Evolutionary conservation across 2,329 filamentous ascomycete genomes (phyloP).

Genomic region (Pseudovirgaria hyperparasitica): DNA sequence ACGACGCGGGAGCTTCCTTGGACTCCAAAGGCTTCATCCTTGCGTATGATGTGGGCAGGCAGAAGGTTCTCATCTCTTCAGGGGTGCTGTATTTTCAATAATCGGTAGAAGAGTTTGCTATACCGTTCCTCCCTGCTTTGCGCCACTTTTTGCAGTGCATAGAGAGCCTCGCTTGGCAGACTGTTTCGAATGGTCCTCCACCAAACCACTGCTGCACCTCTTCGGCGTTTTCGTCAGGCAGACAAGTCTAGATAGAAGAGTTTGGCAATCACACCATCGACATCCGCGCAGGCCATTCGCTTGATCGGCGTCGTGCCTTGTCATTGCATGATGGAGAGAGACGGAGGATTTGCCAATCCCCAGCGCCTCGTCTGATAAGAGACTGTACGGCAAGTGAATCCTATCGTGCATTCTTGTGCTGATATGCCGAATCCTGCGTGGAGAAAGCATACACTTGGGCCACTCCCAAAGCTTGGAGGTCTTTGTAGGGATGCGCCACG

Average conservation of each 20-base stretch:
- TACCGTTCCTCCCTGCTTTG: no score
- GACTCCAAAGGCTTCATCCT: no score
- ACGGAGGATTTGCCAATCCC: slow-evolving; percentile 19
- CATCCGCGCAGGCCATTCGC: slow-evolving; percentile 25
- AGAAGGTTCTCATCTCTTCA: no score
- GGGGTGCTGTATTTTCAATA: no score
- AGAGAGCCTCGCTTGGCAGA: no score
- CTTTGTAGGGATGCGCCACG: slow-evolving; percentile 20
- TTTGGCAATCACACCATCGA: slow-evolving; percentile 27
- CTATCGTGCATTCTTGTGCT: slow-evolving; percentile 25
- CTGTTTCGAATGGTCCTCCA: no score
- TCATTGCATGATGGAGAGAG: slow-evolving; percentile 29
- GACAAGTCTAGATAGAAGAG: slow-evolving; percentile 33
- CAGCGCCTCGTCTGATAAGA: slow-evolving; percentile 28
- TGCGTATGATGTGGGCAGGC: no score
- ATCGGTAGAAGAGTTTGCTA: no score
- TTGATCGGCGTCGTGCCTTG: slow-evolving; percentile 23
- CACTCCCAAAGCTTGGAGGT: slow-evolving; percentile 19
- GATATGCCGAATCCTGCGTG: slow-evolving; percentile 28
- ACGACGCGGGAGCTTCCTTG: no score
- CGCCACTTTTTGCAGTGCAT: no score
- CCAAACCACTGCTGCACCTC: slow-evolving; percentile 23
- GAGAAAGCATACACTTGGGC: slow-evolving; percentile 26
- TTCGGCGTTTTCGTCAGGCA: slow-evolving; percentile 26
- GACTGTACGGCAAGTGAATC: slow-evolving; percentile 26